Percentiles rank a stretch among this genome's conserved stretches.
Conservation (phyloP, 257 asterid genomes). For the Ehretia macrophylla region DNA sequence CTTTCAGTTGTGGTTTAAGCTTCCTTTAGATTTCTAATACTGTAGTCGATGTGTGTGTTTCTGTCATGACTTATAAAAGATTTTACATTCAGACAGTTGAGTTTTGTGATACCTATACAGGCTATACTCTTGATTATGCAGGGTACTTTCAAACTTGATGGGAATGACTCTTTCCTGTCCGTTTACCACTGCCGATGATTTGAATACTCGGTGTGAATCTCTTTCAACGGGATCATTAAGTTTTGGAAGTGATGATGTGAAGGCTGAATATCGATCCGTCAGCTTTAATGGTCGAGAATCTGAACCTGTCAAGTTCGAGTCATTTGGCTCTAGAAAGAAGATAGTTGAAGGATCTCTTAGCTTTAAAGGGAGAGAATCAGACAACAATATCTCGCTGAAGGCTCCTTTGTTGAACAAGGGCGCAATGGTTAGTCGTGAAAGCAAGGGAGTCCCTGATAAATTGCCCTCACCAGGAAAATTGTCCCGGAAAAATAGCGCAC, state of each 20-base stretch:
- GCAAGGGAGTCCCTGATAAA: conserved; percentile 6
- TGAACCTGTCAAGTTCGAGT: conserved; percentile 22
- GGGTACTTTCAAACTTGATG: conserved; percentile 24
- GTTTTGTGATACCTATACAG: background rate
- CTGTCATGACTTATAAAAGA: no score
- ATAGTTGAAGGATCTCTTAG: conserved; percentile 52
- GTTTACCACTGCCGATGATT: conserved; percentile 36
- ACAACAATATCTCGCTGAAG: conserved; percentile 36
- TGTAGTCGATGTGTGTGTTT: no score
- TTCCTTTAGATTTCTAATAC: no score
- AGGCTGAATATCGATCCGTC: conserved; percentile 22
- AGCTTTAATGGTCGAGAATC: conserved; percentile 35
- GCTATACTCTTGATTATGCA: background rate
- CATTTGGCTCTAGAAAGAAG: conserved; percentile 43
- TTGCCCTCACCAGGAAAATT: conserved; percentile 11
- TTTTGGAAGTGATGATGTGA: conserved; percentile 29
- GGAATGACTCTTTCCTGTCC: conserved; percentile 53
- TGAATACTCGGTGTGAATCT: conserved; percentile 35
- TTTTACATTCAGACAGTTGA: no score
- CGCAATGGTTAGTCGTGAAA: conserved; percentile 18
- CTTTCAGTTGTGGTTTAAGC: no score
- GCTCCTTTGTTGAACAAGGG: conserved; percentile 23
- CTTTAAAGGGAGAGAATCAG: conserved; percentile 42
- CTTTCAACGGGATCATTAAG: conserved; percentile 34
- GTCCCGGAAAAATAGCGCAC: conserved; percentile 9